phyloP scores from a whole-genome alignment of 257 asterid species.

The Nicotiana tomentosiformis region DNA sequence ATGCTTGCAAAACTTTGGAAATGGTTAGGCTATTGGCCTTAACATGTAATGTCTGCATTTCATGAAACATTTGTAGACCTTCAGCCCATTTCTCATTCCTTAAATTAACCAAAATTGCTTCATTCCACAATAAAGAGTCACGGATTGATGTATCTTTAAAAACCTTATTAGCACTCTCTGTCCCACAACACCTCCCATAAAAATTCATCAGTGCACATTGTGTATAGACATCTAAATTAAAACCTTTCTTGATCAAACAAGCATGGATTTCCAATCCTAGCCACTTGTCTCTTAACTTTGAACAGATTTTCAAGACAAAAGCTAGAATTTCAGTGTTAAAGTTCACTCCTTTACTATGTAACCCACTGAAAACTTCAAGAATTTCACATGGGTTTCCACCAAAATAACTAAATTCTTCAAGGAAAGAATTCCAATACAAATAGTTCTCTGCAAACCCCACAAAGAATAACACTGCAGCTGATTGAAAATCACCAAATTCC shows the following conservation, averaged over 20 bases:
- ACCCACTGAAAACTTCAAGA: constrained; percentile 39
- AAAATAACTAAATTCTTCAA: constrained; percentile 32
- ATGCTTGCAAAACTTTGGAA: constrained; percentile 50
- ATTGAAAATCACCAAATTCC: constrained; percentile 40
- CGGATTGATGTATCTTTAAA: constrained; percentile 29
- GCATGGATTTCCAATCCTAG: constrained; percentile 53
- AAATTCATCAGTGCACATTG: constrained; percentile 55
- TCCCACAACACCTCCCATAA: constrained; percentile 44
- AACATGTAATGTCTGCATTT: constrained; percentile 26
- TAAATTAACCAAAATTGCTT: constrained; percentile 46
- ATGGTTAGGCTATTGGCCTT: constrained; percentile 28
- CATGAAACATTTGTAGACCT: constrained; percentile 32
- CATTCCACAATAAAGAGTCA: constrained; percentile 48
- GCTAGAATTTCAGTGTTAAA: constrained; percentile 34
- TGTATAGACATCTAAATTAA: constrained; percentile 34
- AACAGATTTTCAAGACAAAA: constrained; percentile 42
- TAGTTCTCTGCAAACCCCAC: constrained; percentile 37
- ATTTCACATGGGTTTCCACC: constrained; percentile 49
- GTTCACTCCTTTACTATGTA: constrained; percentile 39
- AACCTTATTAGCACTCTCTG: constrained; percentile 30
- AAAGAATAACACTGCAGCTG: constrained; percentile 44
- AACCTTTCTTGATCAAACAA: constrained; percentile 46
- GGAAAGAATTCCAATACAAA: constrained; percentile 39
- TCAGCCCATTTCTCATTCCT: constrained; percentile 43
- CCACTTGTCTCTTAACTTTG: constrained; percentile 26